phyloP scores from a whole-genome alignment of 1,139 yeast genomes.

The Debaryomyces coudertii region DNA sequence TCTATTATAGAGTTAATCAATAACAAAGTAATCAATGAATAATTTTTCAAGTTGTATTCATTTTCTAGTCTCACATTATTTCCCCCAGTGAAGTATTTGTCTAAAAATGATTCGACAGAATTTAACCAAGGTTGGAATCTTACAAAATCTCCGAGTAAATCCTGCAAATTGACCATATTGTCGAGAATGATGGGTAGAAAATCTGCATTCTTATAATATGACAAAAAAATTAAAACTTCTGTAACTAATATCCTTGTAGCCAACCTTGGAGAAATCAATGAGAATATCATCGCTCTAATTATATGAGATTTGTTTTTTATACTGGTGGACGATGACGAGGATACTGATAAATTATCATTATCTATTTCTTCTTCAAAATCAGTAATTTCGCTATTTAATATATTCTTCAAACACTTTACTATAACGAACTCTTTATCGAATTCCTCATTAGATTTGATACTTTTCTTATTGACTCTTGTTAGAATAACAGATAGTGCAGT shows the following conservation, averaged over 20 bases:
- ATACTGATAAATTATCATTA: background rate
- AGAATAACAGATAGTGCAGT: constrained; percentile 47
- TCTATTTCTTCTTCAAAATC: constrained; percentile 17
- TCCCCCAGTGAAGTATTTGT: constrained; percentile 31
- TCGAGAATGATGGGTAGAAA: constrained; percentile 35
- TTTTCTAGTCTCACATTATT: constrained; percentile 17
- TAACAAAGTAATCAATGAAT: constrained; percentile 48
- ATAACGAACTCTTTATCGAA: constrained; percentile 45
- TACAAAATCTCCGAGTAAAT: constrained; percentile 37
- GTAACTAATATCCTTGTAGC: constrained; percentile 48
- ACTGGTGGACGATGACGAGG: constrained; percentile 2
- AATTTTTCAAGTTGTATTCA: constrained; percentile 39
- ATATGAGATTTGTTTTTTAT: constrained; percentile 34
- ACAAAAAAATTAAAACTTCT: constrained; percentile 44
- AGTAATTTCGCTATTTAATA: constrained; percentile 28
- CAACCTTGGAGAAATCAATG: constrained; percentile 45
- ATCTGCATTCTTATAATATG: constrained; percentile 30
- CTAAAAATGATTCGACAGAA: constrained; percentile 40
- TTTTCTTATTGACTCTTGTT: constrained; percentile 43
- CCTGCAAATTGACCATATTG: constrained; percentile 39
- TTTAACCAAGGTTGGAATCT: constrained; percentile 48
- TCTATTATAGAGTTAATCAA: constrained; percentile 46
- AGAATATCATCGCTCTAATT: constrained; percentile 39
- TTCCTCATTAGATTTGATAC: constrained; percentile 50
- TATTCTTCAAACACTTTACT: constrained; percentile 41